Evolutionary conservation across 2,329 filamentous ascomycete species (phyloP), one percentile per base, ranked within the genome.

Genomic region (Aspergillus vadensis): DNA sequence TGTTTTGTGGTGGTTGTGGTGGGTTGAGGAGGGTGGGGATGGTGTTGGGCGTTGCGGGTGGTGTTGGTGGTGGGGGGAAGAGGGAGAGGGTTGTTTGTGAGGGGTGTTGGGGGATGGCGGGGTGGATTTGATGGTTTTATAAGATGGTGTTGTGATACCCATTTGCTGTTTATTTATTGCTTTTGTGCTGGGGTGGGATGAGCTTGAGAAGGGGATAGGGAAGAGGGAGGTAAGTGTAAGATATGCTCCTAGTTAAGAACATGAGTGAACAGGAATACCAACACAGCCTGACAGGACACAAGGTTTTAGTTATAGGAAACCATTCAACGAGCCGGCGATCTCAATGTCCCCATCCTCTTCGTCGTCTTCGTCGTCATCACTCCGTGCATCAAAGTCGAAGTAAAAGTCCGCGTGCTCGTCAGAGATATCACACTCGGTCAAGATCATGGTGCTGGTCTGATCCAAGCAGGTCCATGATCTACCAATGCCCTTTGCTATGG

Each of bases 1-100:
- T 73, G 4, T 55, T 72, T 14, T 73, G 71, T 53, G 59, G 68
- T 14, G 49, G 48, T 7, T 73, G 71, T 57, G 60, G 61, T 4
- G n/a, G 50, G 25, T 65, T 49, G 51, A 54, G 30, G 55, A 39
- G 1, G 70, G 67, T 43, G 27, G 30, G 17, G 10, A 8, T 27
- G 17, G 2, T n/a, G 19, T 10, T 57, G n/a, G 44, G 57, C 10
- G 15, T 19, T 43, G 47, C n/a, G 21, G 19, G 10, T 49, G 21
- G 21, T 15, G 21, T 21, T 25, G 47, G 47, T 10, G 23, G 2
- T 21, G 25, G 21, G 47, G 23, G 47, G 23, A n/a, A 27, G 47
- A 15, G 14, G 14, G 47, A 50, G 2, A n/a, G 47, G 27, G 14
- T 50, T 7, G 27, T 50, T 50, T 32, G 23, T 27, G 47, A 50